phyloP scores from a whole-genome alignment of 2,329 filamentous ascomycete genomes.

The Fusarium pininemorale region DNA sequence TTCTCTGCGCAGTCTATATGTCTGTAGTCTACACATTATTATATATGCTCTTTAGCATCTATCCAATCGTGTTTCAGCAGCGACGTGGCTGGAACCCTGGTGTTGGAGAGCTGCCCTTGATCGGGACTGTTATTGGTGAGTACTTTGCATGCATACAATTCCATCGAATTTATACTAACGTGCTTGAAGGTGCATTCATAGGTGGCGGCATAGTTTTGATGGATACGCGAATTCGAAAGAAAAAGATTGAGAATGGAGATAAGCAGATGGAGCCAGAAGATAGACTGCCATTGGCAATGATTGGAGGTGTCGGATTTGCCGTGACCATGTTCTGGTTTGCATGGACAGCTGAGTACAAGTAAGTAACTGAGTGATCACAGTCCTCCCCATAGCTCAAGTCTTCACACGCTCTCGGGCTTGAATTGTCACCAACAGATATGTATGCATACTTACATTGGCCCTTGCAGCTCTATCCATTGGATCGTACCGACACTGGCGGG shows the following conservation, averaged over 20 bases:
- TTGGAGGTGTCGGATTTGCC: slow-evolving; percentile 30
- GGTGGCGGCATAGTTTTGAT: slow-evolving; percentile 26
- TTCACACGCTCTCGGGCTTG: background rate
- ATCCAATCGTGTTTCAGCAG: slow-evolving; percentile 70
- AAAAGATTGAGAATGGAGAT: slow-evolving; percentile 13
- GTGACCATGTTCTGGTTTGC: slow-evolving; percentile 38
- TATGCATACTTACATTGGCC: background rate
- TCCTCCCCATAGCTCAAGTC: too few species aligned
- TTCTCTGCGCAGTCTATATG: slow-evolving; percentile 84
- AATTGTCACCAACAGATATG: background rate
- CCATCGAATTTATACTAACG: background rate
- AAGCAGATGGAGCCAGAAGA: slow-evolving; percentile 30
- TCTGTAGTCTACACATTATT: slow-evolving; percentile 75
- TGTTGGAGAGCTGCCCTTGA: slow-evolving; percentile 30
- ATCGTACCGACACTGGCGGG: slow-evolving; percentile 31
- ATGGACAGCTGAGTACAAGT: slow-evolving; percentile 31
- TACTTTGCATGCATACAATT: background rate
- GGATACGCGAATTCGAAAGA: slow-evolving; percentile 21
- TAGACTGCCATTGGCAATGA: slow-evolving; percentile 29
- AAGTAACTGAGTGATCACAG: background rate
- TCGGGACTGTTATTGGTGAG: slow-evolving; percentile 29
- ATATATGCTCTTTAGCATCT: slow-evolving; percentile 78
- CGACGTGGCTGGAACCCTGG: slow-evolving; percentile 39
- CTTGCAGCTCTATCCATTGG: slow-evolving; percentile 24
- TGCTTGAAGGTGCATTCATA: slow-evolving; percentile 16